These are phyloP conservation scores for Xylaria sp. DNA, from an alignment of 2,329 filamentous ascomycete genomes.

Conservation along the genomic window DNA sequence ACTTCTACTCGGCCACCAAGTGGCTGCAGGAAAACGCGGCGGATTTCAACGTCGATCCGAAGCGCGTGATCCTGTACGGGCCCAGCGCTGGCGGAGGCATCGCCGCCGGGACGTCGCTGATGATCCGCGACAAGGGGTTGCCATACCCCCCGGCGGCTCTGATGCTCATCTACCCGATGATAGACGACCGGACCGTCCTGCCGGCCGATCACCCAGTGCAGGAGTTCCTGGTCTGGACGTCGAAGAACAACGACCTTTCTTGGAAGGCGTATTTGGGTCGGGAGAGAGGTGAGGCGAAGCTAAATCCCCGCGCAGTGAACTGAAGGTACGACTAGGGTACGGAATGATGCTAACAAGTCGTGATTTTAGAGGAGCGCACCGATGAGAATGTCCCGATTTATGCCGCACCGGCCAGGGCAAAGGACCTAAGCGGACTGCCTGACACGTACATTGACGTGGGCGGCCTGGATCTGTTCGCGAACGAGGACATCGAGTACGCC, in stretches of 20 bases:
- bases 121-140: constrained; percentile 50
- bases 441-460: constrained; percentile 47
- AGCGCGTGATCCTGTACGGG: constrained; percentile 40
- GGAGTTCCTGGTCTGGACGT: constrained; percentile 36
- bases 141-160: constrained; percentile 47
- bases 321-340: neutral
- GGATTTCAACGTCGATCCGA: constrained; percentile 42
- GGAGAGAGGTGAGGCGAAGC: constrained; percentile 28
- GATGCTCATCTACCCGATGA: constrained; percentile 50
- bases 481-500: constrained; percentile 44
- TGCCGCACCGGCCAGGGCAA: constrained; percentile 38
- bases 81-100: constrained; percentile 44
- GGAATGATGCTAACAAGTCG: constrained; percentile 10
- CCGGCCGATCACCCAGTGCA: constrained; percentile 37
- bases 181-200: constrained; percentile 48
- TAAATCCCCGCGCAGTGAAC: neutral
- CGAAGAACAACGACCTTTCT: constrained; percentile 30
- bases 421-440: constrained; percentile 44
- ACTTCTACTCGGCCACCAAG: constrained; percentile 46
- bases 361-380: constrained; percentile 31
- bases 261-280: constrained; percentile 40
- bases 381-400: constrained; percentile 39
- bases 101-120: constrained; percentile 50
- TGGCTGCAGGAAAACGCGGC: constrained; percentile 52
- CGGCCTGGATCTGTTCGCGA: constrained; percentile 44